Percentiles rank a stretch among this genome's conserved stretches.
These are phyloP conservation scores for Auxenochlorella protothecoides DNA, from an alignment of 139 green algal genomes.

Conservation along the genomic window DNA sequence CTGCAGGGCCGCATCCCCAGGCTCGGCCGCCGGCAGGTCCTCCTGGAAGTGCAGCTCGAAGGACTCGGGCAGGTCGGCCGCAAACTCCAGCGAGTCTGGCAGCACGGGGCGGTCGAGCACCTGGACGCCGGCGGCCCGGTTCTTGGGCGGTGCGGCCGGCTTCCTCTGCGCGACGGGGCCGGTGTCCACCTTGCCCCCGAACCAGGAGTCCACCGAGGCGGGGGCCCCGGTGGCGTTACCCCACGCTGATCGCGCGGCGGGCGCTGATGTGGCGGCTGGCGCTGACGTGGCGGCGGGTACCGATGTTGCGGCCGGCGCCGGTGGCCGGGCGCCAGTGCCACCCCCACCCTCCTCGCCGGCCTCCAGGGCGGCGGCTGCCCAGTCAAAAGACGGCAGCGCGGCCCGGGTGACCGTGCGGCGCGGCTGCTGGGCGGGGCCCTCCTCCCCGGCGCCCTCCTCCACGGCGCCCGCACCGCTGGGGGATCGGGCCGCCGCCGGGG, in stretches of 20 bases:
- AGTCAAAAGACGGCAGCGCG: slow-evolving; percentile 14
- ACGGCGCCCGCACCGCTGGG: slow-evolving; percentile 2
- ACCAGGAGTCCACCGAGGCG: slow-evolving; percentile 23
- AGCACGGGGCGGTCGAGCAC: slow-evolving; percentile 11
- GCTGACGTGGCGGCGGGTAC: background rate
- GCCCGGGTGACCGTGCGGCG: background rate
- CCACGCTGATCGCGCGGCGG: slow-evolving; percentile 11
- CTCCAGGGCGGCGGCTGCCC: background rate
- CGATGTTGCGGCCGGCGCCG: background rate
- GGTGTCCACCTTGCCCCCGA: slow-evolving; percentile 25
- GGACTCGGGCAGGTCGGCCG: background rate
- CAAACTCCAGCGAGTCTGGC: slow-evolving; percentile 15
- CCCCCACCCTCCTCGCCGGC: background rate
- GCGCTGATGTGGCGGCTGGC: slow-evolving; percentile 1
- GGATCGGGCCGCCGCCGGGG: slow-evolving; percentile 15
- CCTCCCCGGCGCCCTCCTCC: background rate
- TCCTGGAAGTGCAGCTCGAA: slow-evolving; percentile 15
- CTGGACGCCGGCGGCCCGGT: background rate
- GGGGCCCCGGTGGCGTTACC: no score
- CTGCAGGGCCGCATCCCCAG: background rate
- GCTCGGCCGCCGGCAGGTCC: background rate
- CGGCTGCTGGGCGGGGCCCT: slow-evolving; percentile 1
- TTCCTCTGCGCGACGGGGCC: slow-evolving; percentile 9
- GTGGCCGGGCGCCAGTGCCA: background rate
- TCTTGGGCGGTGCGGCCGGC: background rate